These are phyloP conservation scores for Anastatica hierochuntica DNA, from an alignment of 345 rosid species.

Conservation along the genomic window DNA sequence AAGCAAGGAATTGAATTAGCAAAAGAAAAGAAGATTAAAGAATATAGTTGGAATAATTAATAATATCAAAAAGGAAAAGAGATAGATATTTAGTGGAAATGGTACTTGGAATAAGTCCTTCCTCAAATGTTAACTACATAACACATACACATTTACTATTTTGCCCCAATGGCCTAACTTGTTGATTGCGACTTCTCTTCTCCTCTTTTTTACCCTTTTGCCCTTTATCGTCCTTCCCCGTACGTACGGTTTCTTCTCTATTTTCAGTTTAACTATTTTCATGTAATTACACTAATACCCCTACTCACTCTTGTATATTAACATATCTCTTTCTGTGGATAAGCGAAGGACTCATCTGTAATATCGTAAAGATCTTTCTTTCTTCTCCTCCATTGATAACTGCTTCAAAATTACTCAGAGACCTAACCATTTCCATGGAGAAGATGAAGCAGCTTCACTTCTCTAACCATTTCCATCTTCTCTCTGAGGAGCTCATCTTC, in stretches of 20 bases:
- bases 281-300: neutral
- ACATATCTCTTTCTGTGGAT: no score
- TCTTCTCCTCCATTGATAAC: neutral
- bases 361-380: neutral
- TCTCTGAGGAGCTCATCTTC: conserved; percentile 34
- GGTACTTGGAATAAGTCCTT: conserved; percentile 28
- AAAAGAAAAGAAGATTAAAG: no score
- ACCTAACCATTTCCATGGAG: conserved; percentile 6
- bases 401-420: no score
- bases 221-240: conserved; percentile 26
- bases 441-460: conserved; percentile 9
- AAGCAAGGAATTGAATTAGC: no score
- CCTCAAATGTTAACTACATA: conserved; percentile 33
- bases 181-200: conserved; percentile 12
- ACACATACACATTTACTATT: conserved; percentile 11
- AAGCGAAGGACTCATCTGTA: neutral
- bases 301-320: no score
- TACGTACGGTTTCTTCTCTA: conserved; percentile 15
- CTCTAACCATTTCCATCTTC: conserved; percentile 25
- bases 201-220: neutral
- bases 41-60: neutral
- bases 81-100: neutral
- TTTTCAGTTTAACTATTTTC: neutral
- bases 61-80: neutral
- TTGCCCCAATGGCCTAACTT: conserved; percentile 19